phyloP scores from a whole-genome alignment of 2,329 filamentous ascomycete species.

The Neurospora sp. region DNA sequence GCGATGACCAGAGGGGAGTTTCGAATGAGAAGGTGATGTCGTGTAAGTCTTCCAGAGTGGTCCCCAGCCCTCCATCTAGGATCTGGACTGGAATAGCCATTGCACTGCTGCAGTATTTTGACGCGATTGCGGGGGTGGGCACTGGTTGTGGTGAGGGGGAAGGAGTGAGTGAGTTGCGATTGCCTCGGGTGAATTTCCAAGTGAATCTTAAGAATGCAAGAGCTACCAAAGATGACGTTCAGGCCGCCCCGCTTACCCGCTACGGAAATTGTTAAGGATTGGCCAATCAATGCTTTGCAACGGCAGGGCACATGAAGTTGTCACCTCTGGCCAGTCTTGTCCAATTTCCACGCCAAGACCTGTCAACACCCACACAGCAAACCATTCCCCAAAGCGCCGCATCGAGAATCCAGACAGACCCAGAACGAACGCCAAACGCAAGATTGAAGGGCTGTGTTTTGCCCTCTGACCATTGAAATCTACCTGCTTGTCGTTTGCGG shows the following conservation, averaged over 20 bases:
- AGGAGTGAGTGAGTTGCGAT: not conserved
- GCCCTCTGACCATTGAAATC: not conserved
- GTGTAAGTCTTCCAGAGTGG: conserved; percentile 52
- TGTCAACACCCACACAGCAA: not conserved
- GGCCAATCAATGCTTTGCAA: too few species aligned
- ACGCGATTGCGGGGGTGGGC: not conserved
- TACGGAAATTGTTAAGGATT: not conserved
- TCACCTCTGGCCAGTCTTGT: too few species aligned
- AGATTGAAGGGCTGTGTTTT: not conserved
- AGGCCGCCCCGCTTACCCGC: not conserved
- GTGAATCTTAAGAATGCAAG: not conserved
- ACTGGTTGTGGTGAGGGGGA: not conserved
- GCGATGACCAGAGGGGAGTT: conserved; percentile 57
- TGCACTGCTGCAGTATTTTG: not conserved
- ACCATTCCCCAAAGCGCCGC: not conserved
- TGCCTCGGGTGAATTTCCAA: not conserved
- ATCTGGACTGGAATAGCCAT: conserved; percentile 31
- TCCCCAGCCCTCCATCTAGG: conserved; percentile 60
- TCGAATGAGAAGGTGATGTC: conserved; percentile 38
- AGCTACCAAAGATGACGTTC: not conserved
- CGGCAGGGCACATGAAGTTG: too few species aligned
- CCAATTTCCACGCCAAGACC: too few species aligned
- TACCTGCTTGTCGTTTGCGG: not conserved
- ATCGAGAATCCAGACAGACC: too few species aligned
- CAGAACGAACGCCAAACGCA: too few species aligned